Conservation (phyloP, 306 rosid genomes). For the Fragaria nilgerrensis region DNA sequence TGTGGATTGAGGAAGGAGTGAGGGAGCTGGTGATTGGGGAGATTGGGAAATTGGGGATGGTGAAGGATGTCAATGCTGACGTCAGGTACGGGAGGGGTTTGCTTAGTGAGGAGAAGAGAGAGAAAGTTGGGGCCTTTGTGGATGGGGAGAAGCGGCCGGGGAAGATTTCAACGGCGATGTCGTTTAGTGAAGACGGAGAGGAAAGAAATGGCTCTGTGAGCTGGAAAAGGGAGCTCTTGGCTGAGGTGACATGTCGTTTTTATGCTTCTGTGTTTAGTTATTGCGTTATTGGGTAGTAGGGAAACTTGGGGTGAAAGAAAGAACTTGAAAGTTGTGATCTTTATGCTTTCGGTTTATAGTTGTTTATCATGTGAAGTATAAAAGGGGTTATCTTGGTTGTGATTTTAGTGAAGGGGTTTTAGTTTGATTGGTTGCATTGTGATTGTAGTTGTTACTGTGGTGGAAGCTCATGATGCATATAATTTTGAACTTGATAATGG, state of each 20-base stretch:
- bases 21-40: slow-evolving; percentile 34
- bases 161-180: slow-evolving; percentile 82
- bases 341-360: not conserved
- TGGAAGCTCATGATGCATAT: not conserved
- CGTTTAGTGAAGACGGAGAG: slow-evolving; percentile 60
- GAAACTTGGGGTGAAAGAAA: not conserved
- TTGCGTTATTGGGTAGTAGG: not conserved
- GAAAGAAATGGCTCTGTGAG: slow-evolving; percentile 40
- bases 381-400: not conserved
- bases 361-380: not conserved
- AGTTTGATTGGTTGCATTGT: not conserved
- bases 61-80: slow-evolving; percentile 80
- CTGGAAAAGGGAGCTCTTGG: slow-evolving; percentile 62
- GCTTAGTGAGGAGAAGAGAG: slow-evolving; percentile 34
- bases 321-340: not conserved
- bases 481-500: not conserved
- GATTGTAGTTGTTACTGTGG: not conserved
- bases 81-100: slow-evolving; percentile 59
- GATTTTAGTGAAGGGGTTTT: not conserved
- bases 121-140: slow-evolving; percentile 54
- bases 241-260: slow-evolving; percentile 48
- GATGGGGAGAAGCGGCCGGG: slow-evolving; percentile 86
- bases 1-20: slow-evolving; percentile 57
- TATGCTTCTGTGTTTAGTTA: not conserved
- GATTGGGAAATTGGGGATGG: slow-evolving; percentile 51